Evolutionary conservation across 371 early-diverging fungal species (phyloP).

Genomic region (Mucor plumbeus): DNA sequence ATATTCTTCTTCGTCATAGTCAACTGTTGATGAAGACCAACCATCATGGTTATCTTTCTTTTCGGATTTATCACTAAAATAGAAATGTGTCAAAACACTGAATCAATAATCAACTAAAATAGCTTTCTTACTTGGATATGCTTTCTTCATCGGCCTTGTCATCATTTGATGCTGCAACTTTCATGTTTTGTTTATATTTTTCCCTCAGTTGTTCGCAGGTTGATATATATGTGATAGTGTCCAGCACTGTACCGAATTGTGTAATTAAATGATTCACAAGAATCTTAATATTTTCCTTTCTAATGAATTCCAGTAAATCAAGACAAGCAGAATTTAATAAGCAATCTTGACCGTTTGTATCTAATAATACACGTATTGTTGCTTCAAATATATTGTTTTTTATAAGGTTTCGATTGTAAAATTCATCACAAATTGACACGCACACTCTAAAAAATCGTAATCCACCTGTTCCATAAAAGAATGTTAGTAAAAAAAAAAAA

Average conservation of each 20-base stretch:
- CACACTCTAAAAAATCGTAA: constrained; percentile 80
- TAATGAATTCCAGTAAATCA: constrained; percentile 83
- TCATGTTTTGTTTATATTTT: constrained; percentile 68
- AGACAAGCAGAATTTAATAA: constrained; percentile 87
- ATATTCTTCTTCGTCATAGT: constrained; percentile 86
- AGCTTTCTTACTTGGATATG: constrained; percentile 13
- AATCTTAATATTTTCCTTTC: constrained; percentile 71
- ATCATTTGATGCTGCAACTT: constrained; percentile 26
- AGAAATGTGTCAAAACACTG: neutral
- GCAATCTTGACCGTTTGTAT: constrained; percentile 75
- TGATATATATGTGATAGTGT: constrained; percentile 64
- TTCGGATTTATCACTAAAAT: constrained; percentile 23
- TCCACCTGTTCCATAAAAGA: constrained; percentile 58
- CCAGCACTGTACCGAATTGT: constrained; percentile 64
- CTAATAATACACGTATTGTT: constrained; percentile 66
- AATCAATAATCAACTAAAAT: neutral
- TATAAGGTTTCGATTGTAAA: constrained; percentile 72
- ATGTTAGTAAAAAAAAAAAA: neutral
- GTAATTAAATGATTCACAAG: constrained; percentile 77
- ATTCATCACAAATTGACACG: constrained; percentile 78
- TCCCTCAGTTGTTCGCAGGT: constrained; percentile 62
- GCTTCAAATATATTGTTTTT: constrained; percentile 71
- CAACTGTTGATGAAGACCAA: constrained; percentile 54
- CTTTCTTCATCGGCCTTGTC: constrained; percentile 1
- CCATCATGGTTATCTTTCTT: constrained; percentile 15